Percentiles rank a stretch among this genome's conserved stretches.
Evolutionary conservation across 306 rosid genomes (phyloP).

Genomic region (Pueraria montana): DNA sequence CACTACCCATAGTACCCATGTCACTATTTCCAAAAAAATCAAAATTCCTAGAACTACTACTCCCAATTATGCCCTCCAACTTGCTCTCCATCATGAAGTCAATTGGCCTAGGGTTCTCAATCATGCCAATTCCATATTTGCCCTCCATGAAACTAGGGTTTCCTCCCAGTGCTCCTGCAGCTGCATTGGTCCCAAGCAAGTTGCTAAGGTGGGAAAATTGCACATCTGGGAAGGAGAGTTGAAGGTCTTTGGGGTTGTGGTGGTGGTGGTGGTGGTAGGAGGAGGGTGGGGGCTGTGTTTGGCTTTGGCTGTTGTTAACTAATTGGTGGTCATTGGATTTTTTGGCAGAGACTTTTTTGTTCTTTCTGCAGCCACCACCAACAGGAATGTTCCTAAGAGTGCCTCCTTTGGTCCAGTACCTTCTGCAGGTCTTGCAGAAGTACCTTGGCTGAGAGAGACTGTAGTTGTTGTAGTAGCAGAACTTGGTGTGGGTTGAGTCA

Average conservation of each 20-base stretch:
- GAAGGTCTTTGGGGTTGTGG: constrained; percentile 75
- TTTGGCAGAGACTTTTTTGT: constrained; percentile 80
- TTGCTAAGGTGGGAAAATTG: constrained; percentile 73
- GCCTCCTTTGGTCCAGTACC: constrained; percentile 99
- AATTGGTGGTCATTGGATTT: constrained; percentile 56
- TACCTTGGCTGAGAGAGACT: constrained; percentile 98
- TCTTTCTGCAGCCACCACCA: constrained; percentile 96
- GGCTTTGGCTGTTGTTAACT: constrained; percentile 45
- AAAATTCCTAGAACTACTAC: constrained; percentile 48
- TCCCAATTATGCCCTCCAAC: constrained; percentile 69
- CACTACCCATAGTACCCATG: constrained; percentile 55
- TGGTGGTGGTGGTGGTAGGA: constrained; percentile 57
- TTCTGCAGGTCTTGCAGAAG: constrained; percentile 94
- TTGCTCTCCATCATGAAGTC: constrained; percentile 96
- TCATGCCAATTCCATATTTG: constrained; percentile 51
- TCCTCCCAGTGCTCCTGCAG: constrained; percentile 54
- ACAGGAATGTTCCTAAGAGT: constrained; percentile 97
- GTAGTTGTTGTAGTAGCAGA: constrained; percentile 99
- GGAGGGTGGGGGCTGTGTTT: constrained; percentile 38
- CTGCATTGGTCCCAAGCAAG: constrained; percentile 60
- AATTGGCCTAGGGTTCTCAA: constrained; percentile 68
- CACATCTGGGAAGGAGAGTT: constrained; percentile 76
- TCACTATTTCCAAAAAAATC: constrained; percentile 67
- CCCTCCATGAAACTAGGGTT: constrained; percentile 62
- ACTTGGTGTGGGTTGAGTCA: constrained; percentile 97